Evolutionary conservation across 2,329 filamentous ascomycete species (phyloP), one percentile per base, ranked within the genome.

Genomic region (Bipolaris victoriae): DNA sequence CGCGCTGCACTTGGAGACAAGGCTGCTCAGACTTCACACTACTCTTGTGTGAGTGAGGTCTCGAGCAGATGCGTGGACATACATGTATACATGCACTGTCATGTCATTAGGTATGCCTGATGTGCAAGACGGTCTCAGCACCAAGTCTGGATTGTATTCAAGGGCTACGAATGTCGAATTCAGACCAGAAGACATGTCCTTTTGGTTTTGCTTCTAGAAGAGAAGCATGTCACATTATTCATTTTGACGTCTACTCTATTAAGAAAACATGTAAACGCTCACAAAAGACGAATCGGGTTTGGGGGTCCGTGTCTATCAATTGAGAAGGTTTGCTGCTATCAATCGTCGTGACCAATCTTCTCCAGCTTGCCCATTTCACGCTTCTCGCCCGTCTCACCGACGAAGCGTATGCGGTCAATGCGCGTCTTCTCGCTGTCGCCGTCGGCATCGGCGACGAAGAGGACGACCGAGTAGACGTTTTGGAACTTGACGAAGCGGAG

Each of bases 401-500:
- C 88, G 53, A 98, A 81, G 67, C 87, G 84, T 64, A 95, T 78
- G 49, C 91, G 84, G 77, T 95, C 91, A 48, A 99, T 77, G 55
- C 95, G 88, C 56, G 95, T 89, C 81, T 91, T 93, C 74, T 98
- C 93, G 41, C 88, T 86, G 49, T 91, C 89, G 52, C 94, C 90
- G 2, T 92, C 93, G 3, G 79, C 80, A 73, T 96, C 89, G 52
- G 90, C 90, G 33, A 99, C 88, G 76, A 97, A 99, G 10, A 99
- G 68, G 16, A 96, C 89, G 68, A 99, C 74, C 60, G 88, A 95
- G 58, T 87, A 90, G 52, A 97, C 90, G 73, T 92, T 96, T 80
- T 98, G 95, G 82, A 98, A 99, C 80, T 97, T 97, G 78, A 99
- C 95, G 72, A 94, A 97, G 13, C 93, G 90, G 68, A 98, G 80